Evolutionary conservation across 1,284 basidiomycete genomes (phyloP), one percentile per base, ranked within the genome.

Genomic region (Heterobasidion occidentale): DNA sequence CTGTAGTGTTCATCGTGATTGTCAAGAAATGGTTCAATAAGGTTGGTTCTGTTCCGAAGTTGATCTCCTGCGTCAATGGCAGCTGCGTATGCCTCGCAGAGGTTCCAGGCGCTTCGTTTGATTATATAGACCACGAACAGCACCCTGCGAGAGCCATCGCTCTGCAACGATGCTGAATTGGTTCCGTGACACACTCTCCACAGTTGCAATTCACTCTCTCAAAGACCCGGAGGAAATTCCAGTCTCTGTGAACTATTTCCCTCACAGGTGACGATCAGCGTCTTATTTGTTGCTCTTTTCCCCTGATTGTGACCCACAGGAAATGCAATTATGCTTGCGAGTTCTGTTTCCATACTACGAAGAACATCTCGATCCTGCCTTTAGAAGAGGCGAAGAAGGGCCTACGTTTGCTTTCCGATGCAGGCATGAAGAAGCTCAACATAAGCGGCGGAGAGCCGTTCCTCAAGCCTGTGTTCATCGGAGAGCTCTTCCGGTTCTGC

Each of bases 351-450:
- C 73, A 75, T 38, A 75, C 73, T 0, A 66, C 64, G 36, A 73
- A 71, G 12, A 73, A 71, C 27, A 53, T 68, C 0, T 63, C 60
- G 9, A 70, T 74, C 9, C 65, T 74, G 7, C 68, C 68, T 0
- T 19, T 73, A 2, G 69, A 73, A 2, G 67, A 74, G 12, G 72
- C 70, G 2, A 74, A 74, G 50, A 61, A 61, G 2, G 74, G 67
- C 0, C 68, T 76, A 9, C 65, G 71, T 9, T 56, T 75, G 38
- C 70, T 76, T 2, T 66, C 56, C 0, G 62, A 69, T 2, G 67
- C 67, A 0, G 74, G 74, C 0, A 76, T 76, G 74, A 65, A 62
- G 54, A 76, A 76, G 51, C 62, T 76, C n/a, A 74, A 76, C 56
- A 74, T 74, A 55, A 70, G 68, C 49, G 74, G 74, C 1, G 74